Evolutionary conservation across 2,329 filamentous ascomycete genomes (phyloP).

Genomic region (Colletotrichum magnum): DNA sequence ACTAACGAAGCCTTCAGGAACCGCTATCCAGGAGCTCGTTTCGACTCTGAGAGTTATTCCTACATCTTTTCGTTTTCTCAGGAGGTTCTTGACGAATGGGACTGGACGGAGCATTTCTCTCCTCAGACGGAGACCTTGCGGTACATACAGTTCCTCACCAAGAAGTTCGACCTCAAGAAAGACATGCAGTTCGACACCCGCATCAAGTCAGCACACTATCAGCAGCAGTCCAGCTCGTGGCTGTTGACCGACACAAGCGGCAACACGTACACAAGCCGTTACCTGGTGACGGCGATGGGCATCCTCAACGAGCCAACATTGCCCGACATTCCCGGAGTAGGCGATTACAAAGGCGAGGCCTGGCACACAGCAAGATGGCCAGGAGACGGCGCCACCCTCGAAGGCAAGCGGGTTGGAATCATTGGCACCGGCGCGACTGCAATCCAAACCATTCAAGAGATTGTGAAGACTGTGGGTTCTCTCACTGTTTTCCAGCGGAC

Average conservation of each 20-base stretch:
- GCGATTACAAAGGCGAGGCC: slow-evolving; percentile 39
- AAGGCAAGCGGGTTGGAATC: slow-evolving; percentile 47
- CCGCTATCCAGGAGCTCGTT: slow-evolving; percentile 64
- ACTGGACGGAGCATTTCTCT: slow-evolving; percentile 29
- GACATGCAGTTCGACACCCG: slow-evolving; percentile 14
- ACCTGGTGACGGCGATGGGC: slow-evolving; percentile 26
- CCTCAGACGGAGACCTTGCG: slow-evolving; percentile 21
- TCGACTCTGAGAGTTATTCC: slow-evolving; percentile 59
- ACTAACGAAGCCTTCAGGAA: slow-evolving; percentile 48
- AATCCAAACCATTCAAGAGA: slow-evolving; percentile 49
- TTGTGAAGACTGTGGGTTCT: slow-evolving; percentile 47
- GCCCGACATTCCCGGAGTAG: slow-evolving; percentile 48
- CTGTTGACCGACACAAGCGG: slow-evolving; percentile 16
- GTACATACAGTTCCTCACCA: slow-evolving; percentile 12
- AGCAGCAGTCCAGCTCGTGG: slow-evolving; percentile 4
- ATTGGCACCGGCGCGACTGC: slow-evolving; percentile 51
- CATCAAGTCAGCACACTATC: slow-evolving; percentile 7
- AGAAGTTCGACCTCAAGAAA: slow-evolving; percentile 15
- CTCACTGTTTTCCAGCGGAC: slow-evolving; percentile 50
- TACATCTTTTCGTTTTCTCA: slow-evolving; percentile 26
- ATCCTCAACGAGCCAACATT: slow-evolving; percentile 50
- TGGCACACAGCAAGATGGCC: slow-evolving; percentile 44
- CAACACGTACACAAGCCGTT: slow-evolving; percentile 13
- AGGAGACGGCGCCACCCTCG: slow-evolving; percentile 29
- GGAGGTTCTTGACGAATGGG: slow-evolving; percentile 25